Evolutionary conservation across 1,284 basidiomycete species (phyloP), one percentile per base, ranked within the genome.

Genomic region (Phellinidium pouzarii): DNA sequence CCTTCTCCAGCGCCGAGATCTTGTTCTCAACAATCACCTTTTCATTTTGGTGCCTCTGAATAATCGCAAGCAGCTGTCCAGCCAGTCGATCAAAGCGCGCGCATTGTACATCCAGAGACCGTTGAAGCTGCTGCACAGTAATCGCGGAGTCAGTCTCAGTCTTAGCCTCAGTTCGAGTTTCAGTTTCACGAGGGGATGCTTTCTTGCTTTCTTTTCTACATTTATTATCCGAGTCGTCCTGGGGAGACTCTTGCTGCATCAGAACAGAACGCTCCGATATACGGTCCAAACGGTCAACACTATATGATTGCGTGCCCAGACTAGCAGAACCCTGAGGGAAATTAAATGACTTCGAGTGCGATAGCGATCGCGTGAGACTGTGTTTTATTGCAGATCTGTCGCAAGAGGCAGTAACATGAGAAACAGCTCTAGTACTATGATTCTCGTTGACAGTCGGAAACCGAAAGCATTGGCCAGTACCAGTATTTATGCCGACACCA

Each of bases 1-100:
- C 70, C 26, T 66, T 66, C 60, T 77, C 72, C 9, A 75, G 67
- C n/a, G 59, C 60, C 52, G 73, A 71, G 12, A 78, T 68, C 12
- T 67, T 71, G 25, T 58, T 65, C 41, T 68, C 58, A 54, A 74
- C 65, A 48, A 65, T 63, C 41, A 61, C 62, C 48, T 74, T 74
- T 62, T 77, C 75, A 1, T 66, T 69, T 52, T 70, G 63, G 41
- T 76, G 72, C 4, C 55, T 53, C 34, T 53, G 52, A 3, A 57
- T 57, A 22, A 57, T 53, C 19, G 48, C 40, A 20, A 57, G 55
- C 5, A 57, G 42, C 25, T 57, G 52, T 6, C 45, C 46, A 9
- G 55, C 55, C 5, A 57, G 47, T 29, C 46, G 41, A 37, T 57
- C 55, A 23, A 57, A 57, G 4, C 55, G 55, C 14, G 55, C 51